Conservation (phyloP, 176 grass and related monocot species). For the Triticum turgidum region DNA sequence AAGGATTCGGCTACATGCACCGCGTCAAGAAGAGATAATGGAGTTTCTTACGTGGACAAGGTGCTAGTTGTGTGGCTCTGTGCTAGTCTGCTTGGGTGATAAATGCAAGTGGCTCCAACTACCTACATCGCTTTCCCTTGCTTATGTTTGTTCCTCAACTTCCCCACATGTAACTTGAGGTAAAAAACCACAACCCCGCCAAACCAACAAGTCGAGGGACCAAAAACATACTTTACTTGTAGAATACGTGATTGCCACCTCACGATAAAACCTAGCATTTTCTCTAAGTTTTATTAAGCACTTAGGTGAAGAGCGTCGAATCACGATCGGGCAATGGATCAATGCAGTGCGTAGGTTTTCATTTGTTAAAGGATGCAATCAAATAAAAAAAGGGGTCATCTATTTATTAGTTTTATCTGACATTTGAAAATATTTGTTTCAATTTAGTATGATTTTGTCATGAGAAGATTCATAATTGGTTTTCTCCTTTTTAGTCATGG, state of each 20-base stretch:
- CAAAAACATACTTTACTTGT: neutral
- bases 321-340: no score
- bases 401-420: no score
- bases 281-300: no score
- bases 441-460: no score
- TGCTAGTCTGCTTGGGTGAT: neutral
- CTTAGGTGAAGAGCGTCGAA: no score
- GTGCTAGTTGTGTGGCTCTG: neutral
- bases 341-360: no score
- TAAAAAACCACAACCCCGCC: neutral
- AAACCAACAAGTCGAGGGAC: neutral
- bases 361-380: no score
- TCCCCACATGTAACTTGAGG: neutral
- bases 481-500: no score
- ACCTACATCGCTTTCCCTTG: neutral
- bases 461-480: no score
- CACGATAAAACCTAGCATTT: neutral
- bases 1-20: neutral
- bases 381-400: no score
- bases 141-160: no score
- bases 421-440: no score
- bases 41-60: neutral
- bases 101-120: neutral
- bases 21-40: neutral
- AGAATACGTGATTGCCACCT: neutral